These are phyloP conservation scores for Nothopassalora personata DNA, from an alignment of 2,329 filamentous ascomycete genomes.

Conservation along the genomic window DNA sequence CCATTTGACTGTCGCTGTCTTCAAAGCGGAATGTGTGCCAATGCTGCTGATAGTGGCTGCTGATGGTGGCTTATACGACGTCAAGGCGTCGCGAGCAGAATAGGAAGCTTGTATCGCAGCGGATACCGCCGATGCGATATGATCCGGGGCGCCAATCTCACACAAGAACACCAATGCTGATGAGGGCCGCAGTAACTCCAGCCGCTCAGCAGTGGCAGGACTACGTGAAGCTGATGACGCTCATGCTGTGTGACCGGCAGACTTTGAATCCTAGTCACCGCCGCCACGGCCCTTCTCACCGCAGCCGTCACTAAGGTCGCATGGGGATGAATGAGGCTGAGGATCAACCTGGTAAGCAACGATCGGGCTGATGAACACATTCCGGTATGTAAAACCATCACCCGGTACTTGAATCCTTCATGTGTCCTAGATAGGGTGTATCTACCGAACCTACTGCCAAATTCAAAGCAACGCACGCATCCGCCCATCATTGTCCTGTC, in stretches of 20 bases:
- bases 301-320: neutral
- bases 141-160: neutral
- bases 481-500: neutral
- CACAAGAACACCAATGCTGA: neutral
- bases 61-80: neutral
- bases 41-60: neutral
- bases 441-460: neutral
- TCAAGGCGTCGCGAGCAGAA: neutral
- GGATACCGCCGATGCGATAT: neutral
- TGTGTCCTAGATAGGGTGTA: neutral
- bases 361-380: neutral
- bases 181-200: neutral
- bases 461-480: neutral
- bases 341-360: neutral
- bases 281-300: too few relatives aligned
- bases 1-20: neutral
- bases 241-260: neutral
- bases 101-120: neutral
- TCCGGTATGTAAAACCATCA: neutral
- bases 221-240: neutral
- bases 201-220: neutral
- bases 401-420: neutral
- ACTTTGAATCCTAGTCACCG: neutral
- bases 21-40: neutral
- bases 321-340: too few relatives aligned